These are phyloP conservation scores for Hydrangea macrophylla DNA, from an alignment of 148 eudicot genomes.

Conservation along the genomic window DNA sequence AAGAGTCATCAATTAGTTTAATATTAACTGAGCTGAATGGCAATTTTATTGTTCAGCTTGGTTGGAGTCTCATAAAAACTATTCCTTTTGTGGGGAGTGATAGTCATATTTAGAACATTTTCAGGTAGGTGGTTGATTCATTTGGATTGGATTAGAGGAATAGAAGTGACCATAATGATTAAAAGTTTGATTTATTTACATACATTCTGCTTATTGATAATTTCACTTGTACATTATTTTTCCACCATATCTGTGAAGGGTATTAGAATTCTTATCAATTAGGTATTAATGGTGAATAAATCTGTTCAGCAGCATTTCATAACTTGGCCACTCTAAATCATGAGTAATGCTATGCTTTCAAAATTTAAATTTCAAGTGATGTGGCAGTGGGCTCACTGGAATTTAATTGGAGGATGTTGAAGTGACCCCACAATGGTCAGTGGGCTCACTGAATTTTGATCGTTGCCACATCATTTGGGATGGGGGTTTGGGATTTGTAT, in stretches of 20 bases:
- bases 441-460: no score
- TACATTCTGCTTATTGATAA: neutral
- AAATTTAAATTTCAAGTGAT: no score
- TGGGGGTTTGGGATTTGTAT: no score
- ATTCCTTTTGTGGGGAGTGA: conserved; percentile 8
- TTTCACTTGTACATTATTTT: neutral
- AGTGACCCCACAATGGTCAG: no score
- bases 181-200: conserved; percentile 16
- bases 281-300: no score
- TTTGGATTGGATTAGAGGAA: conserved; percentile 8
- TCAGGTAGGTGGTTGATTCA: conserved; percentile 4
- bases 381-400: no score
- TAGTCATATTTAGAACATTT: conserved; percentile 12
- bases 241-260: neutral
- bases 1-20: conserved; percentile 1
- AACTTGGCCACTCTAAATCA: no score
- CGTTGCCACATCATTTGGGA: no score
- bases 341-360: no score
- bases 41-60: conserved; percentile 9
- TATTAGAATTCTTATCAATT: neutral
- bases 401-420: no score
- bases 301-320: no score
- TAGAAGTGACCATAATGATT: conserved; percentile 14
- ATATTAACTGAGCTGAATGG: conserved; percentile 7
- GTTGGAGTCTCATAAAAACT: neutral